Conservation (phyloP, 495 filamentous ascomycete genomes). For the Aspergillus panamensis region DNA sequence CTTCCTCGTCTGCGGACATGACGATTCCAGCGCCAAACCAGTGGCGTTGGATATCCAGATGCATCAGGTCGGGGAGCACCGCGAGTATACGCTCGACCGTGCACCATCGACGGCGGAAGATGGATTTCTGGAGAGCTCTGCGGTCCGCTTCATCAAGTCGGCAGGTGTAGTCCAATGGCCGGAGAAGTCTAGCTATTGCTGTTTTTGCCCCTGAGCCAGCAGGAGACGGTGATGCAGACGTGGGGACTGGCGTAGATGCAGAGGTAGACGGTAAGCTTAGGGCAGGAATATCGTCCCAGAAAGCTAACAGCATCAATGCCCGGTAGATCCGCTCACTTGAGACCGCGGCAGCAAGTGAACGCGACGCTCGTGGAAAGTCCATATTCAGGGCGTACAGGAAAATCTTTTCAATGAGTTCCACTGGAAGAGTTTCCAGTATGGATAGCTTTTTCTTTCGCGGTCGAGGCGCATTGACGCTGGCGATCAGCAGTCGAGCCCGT, state of each 20-base stretch:
- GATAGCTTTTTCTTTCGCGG: constrained; percentile 29
- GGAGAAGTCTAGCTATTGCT: constrained; percentile 27
- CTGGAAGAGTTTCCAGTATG: constrained; percentile 47
- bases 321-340: constrained; percentile 43
- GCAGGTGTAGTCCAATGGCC: constrained; percentile 32
- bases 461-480: constrained; percentile 8
- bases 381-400: constrained; percentile 50
- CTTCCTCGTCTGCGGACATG: constrained; percentile 24
- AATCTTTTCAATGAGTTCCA: constrained; percentile 52
- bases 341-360: constrained; percentile 33
- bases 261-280: not conserved
- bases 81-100: constrained; percentile 30
- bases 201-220: not conserved
- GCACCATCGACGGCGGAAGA: constrained; percentile 41
- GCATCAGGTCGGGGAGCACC: constrained; percentile 35
- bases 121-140: constrained; percentile 26
- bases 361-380: constrained; percentile 45
- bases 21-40: constrained; percentile 32
- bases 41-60: constrained; percentile 30
- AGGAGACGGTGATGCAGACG: not conserved
- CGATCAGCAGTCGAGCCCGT: constrained; percentile 15
- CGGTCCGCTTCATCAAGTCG: constrained; percentile 25
- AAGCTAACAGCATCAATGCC: constrained; percentile 38
- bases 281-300: constrained; percentile 32
- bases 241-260: not conserved